These are phyloP conservation scores for Quercus robur DNA, from an alignment of 306 rosid genomes.

Conservation along the genomic window DNA sequence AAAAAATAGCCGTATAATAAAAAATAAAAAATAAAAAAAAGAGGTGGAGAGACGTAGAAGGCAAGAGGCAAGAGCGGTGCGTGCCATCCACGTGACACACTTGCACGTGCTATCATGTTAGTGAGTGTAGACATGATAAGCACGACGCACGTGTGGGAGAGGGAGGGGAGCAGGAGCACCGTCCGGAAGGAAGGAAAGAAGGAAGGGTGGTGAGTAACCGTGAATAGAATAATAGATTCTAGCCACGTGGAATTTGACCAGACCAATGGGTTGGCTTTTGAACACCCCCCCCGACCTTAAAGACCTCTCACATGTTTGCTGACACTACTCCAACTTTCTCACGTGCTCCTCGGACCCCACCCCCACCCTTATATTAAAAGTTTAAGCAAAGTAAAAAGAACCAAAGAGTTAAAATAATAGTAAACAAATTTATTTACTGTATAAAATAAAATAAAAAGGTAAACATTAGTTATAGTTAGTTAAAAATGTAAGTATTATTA, in stretches of 20 bases:
- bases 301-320: conserved; percentile 75
- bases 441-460: not conserved
- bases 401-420: not conserved
- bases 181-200: conserved; percentile 30
- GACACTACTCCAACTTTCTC: conserved; percentile 67
- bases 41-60: no score
- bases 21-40: no score
- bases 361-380: not conserved
- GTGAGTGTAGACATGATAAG: conserved; percentile 30
- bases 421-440: not conserved
- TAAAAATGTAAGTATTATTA: not conserved
- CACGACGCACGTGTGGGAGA: conserved; percentile 63
- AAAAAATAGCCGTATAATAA: no score
- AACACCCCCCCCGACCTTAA: conserved; percentile 27
- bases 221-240: conserved; percentile 37
- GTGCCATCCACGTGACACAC: conserved; percentile 27
- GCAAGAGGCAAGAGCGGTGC: not conserved
- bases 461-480: not conserved
- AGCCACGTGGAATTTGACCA: conserved; percentile 43
- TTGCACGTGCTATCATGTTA: conserved; percentile 58
- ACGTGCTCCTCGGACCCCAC: conserved; percentile 63
- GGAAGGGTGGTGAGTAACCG: conserved; percentile 4
- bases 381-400: not conserved
- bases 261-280: conserved; percentile 31
- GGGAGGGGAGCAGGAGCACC: conserved; percentile 7